A percentile compares a stretch with the other conserved stretches of the same genome.
Evolutionary conservation across 2,329 filamentous ascomycete species (phyloP).

Genomic region (Cladosporium sp.): DNA sequence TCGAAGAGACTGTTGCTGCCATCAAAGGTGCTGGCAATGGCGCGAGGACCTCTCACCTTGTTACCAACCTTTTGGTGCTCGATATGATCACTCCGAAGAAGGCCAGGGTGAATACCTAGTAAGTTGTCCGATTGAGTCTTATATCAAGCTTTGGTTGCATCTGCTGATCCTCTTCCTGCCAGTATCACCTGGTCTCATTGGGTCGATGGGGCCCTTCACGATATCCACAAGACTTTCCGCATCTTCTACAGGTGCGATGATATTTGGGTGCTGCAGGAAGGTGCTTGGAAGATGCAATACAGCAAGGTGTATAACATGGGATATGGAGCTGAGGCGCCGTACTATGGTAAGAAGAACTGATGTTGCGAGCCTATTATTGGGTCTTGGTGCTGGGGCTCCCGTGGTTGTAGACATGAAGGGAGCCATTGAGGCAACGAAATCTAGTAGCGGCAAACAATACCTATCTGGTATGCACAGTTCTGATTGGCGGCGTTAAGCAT

Average conservation of each 20-base stretch:
- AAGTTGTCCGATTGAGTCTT: background rate
- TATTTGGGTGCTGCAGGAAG: conserved; percentile 23
- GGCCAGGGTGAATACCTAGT: conserved; percentile 23
- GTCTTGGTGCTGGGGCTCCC: too few species aligned
- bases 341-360: conserved; percentile 10
- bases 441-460: background rate
- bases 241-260: conserved; percentile 25
- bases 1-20: conserved; percentile 17
- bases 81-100: conserved; percentile 20
- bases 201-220: conserved; percentile 18
- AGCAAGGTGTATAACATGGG: conserved; percentile 25
- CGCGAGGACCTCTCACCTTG: conserved; percentile 19
- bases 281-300: conserved; percentile 24
- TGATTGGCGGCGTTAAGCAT: background rate
- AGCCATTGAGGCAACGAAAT: background rate
- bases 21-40: conserved; percentile 13
- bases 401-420: background rate
- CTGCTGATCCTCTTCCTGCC: background rate
- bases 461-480: background rate
- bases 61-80: conserved; percentile 22
- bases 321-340: conserved; percentile 20
- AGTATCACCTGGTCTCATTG: conserved; percentile 24
- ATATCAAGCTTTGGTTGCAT: background rate
- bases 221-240: conserved; percentile 23
- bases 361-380: background rate